Evolutionary conservation across 495 filamentous ascomycete genomes (phyloP), one percentile per base, ranked within the genome.

Genomic region (Trichoderma parareesei): DNA sequence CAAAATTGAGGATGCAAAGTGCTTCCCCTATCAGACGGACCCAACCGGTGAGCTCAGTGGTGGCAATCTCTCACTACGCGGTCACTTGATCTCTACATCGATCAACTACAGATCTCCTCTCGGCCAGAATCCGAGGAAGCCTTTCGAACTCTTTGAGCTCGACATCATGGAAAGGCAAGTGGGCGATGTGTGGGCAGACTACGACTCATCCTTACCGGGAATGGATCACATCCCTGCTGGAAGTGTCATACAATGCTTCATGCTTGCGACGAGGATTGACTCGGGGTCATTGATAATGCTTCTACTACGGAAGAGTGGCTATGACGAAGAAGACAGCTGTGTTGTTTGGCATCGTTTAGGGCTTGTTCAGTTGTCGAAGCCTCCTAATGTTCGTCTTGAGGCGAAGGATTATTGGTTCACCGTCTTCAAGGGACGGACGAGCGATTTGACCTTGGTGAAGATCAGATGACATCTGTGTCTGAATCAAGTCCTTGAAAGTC

Each of bases 181-280:
- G 59, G 63, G 64, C 59, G 67, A 64, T 62, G 43, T 69, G 16
- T 65, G 63, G 63, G 67, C 60, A n/a, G 67, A 69, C 16, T 63
- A 67, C 38, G 49, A 67, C 44, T 35, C 60, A 61, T 61, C 38
- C 8, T 9, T 57, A 35, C 27, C 20, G 9, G 53, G 53, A 14
- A 35, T 0, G 3, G 53, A 57, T 57, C 14, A 57, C 53, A 35
- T 57, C 11, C 9, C 5, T 3, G 13, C 53, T 14, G 53, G 53
- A 35, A 37, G 27, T 13, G 27, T 10, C 18, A 10, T 57, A 35
- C 13, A 57, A 37, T 37, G 53, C 27, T 57, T 57, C 20, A 57
- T 57, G 27, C 20, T 57, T n/a, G 3, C 53, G 3, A 57, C 53
- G 8, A 37, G 27, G 0, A 14, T 35, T 16, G 53, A 38, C 11